These are phyloP conservation scores for Globisporangium yorkense DNA, from an alignment of 352 stramenopile species.

Conservation along the genomic window DNA sequence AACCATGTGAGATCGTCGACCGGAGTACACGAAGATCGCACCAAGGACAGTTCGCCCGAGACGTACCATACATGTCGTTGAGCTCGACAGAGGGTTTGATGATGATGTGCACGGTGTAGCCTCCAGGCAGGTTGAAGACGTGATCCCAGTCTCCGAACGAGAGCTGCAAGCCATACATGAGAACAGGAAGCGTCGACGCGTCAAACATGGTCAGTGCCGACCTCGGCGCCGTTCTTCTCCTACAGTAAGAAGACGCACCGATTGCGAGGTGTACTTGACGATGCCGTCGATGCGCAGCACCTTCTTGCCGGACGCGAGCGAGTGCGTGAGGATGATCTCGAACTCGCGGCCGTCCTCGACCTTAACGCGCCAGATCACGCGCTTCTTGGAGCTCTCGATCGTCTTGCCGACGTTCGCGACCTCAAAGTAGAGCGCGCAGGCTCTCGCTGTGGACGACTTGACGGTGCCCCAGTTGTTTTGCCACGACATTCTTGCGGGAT, in stretches of 20 bases:
- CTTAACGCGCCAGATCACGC: conserved; percentile 77
- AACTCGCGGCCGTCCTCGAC: conserved; percentile 76
- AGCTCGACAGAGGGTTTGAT: conserved; percentile 83
- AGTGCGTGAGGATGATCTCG: conserved; percentile 82
- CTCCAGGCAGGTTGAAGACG: conserved; percentile 75
- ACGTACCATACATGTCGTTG: conserved; percentile 84
- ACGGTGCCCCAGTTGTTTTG: conserved; percentile 61
- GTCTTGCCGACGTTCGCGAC: conserved; percentile 81
- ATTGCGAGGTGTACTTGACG: conserved; percentile 71
- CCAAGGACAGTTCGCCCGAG: neutral
- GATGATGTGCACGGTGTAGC: conserved; percentile 77
- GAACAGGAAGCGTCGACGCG: neutral
- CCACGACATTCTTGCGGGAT: conserved; percentile 41
- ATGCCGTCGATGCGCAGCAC: conserved; percentile 73
- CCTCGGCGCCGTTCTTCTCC: too few relatives aligned
- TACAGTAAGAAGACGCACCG: conserved; percentile 22
- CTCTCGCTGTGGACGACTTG: conserved; percentile 68
- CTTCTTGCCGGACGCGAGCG: conserved; percentile 75
- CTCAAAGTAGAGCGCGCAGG: conserved; percentile 69
- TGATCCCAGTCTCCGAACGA: conserved; percentile 84
- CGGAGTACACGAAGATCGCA: neutral
- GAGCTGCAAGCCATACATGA: conserved; percentile 21
- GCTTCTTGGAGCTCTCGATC: conserved; percentile 83
- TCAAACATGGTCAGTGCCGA: too few relatives aligned
- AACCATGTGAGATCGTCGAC: neutral